Percentiles rank a stretch among this genome's conserved stretches.
phyloP scores from a whole-genome alignment of 2,329 filamentous ascomycete genomes.

The Phialophora tarda region DNA sequence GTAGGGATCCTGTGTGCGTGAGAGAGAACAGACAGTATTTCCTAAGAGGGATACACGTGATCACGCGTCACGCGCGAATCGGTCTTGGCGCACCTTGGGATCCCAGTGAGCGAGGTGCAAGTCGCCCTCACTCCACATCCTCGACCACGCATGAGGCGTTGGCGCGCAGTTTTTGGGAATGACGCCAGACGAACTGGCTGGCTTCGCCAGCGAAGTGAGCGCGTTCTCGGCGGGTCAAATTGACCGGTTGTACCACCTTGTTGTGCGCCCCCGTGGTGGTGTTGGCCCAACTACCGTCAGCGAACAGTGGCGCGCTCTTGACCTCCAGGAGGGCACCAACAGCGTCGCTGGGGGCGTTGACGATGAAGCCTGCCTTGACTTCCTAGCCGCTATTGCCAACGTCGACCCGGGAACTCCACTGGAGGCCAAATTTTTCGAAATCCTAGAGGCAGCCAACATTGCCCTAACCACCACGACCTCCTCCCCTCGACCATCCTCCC shows the following conservation, averaged over 20 bases:
- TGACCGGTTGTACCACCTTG: conserved; percentile 28
- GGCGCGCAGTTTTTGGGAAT: conserved; percentile 7
- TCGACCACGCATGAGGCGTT: background rate
- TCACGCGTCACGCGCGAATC: background rate
- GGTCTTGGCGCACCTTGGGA: background rate
- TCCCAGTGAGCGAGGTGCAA: background rate
- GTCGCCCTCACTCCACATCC: too few relatives aligned
- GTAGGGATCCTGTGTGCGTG: background rate
- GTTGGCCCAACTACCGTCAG: conserved; percentile 9
- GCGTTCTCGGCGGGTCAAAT: conserved; percentile 27
- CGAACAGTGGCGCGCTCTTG: conserved; percentile 22
- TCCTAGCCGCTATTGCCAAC: conserved; percentile 24
- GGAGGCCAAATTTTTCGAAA: conserved; percentile 33
- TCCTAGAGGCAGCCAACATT: conserved; percentile 32
- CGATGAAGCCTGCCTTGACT: conserved; percentile 25
- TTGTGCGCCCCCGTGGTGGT: conserved; percentile 26
- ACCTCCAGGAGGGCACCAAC: conserved; percentile 13
- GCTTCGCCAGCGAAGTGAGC: conserved; percentile 23
- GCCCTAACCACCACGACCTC: conserved; percentile 21
- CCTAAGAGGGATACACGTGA: background rate
- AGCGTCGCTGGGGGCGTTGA: background rate
- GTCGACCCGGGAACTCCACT: conserved; percentile 22
- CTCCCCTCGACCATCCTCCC: conserved; percentile 1
- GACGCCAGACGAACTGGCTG: conserved; percentile 28
- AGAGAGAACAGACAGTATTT: too few relatives aligned